phyloP scores from a whole-genome alignment of 805 yeast species.

The Cyberlindnera mississippiensis region DNA sequence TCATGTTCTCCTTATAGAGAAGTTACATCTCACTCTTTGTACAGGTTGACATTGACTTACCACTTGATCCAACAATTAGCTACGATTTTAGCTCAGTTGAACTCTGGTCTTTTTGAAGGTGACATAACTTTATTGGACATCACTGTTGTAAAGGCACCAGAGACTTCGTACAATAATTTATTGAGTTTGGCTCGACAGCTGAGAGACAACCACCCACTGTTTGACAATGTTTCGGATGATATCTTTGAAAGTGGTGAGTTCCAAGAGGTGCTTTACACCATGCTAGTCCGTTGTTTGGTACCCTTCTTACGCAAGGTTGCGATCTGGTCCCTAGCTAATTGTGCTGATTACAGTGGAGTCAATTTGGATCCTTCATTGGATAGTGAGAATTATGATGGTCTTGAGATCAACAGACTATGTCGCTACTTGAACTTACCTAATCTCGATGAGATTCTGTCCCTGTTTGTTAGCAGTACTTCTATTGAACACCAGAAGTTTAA shows the following conservation, averaged over 20 bases:
- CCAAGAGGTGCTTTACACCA: conserved; percentile 43
- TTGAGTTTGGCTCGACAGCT: conserved; percentile 13
- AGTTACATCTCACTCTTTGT: conserved; percentile 42
- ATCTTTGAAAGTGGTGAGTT: conserved; percentile 25
- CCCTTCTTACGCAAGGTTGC: conserved; percentile 65
- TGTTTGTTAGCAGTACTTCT: conserved; percentile 12
- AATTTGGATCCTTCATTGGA: conserved; percentile 26
- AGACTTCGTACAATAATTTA: conserved; percentile 6
- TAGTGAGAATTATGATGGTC: conserved; percentile 20
- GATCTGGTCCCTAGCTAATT: conserved; percentile 49
- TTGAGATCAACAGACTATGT: conserved; percentile 56
- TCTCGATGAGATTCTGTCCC: conserved; percentile 25
- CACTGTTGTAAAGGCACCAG: conserved; percentile 22
- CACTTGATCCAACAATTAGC: conserved; percentile 45
- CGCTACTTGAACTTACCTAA: conserved; percentile 44
- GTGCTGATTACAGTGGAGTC: conserved; percentile 42
- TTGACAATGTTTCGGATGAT: conserved; percentile 28
- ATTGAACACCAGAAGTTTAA: conserved; percentile 26
- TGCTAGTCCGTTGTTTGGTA: conserved; percentile 52
- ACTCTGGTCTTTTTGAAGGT: conserved; percentile 28
- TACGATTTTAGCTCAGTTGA: conserved; percentile 22
- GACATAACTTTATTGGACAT: conserved; percentile 35
- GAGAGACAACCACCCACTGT: conserved; percentile 27
- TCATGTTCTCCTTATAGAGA: conserved; percentile 46
- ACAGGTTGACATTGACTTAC: conserved; percentile 46